Base-by-base conservation (phyloP, 768 basidiomycete species). In the Leccinum ochraceum region DNA sequence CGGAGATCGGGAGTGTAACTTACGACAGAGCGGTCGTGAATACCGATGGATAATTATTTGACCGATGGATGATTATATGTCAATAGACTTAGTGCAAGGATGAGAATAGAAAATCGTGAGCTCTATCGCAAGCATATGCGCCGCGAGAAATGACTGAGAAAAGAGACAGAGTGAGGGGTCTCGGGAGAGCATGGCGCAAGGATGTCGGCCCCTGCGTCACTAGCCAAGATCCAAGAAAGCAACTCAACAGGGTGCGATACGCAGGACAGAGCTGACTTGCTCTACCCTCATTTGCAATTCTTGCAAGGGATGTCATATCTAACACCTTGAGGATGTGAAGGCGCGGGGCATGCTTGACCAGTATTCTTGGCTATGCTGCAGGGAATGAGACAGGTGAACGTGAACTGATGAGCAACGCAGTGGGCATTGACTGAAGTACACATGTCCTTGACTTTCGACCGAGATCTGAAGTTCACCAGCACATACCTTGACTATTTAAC, bases 401-500 rank as follows among this genome's bases (percentile, higher is more conserved):
- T 9, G 24, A 50, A 2, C 26, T 50, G 49, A 50, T 46, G 44
- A 46, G 3, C 11, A n/a, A 2, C 0, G 14, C 71, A 71, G 9
- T 34, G 66, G 2, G 57, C 63, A 2, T 60, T 3, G 5, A 46
- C 24, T 34, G 32, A 44, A 28, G 20, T 22, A 26, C 69, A 70
- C 69, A 70, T 70, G 57, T 59, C 22, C 22, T 59, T 37, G 58
- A 60, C 50, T 26, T 63, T 56, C 20, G 32, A 51, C 24, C 42
- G 20, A 42, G 53, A 32, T 60, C 56, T 70, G 61, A 48, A 42
- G 28, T 22, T 60, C 48, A 16, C 46, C 26, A 53, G 22, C 39
- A 70, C 66, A 57, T 63, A 65, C 63, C 57, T 60, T 58, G 46
- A 39, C 26, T 61, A 52, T 71, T 67, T 70, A 71, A 53, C 28